Evolutionary conservation across 2,329 filamentous ascomycete genomes (phyloP), one percentile per base, ranked within the genome.

Genomic region (Trichoderma asperellum): DNA sequence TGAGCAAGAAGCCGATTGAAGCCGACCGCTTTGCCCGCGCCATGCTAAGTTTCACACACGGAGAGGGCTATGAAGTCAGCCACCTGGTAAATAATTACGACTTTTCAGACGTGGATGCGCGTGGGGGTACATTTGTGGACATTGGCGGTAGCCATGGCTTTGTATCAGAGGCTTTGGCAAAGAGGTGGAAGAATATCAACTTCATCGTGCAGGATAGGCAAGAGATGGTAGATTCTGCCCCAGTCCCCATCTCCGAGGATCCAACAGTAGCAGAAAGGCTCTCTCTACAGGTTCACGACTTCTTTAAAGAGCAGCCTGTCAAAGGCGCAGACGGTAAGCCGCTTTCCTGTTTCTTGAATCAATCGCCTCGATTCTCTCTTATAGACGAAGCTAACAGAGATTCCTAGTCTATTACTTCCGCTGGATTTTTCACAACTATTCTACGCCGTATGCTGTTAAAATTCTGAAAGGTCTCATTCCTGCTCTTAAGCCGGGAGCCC

Each of bases 361-460:
- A 10, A 2, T 16, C 55, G 21, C 16, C 6, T 27, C 8, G n/a
- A 43, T 43, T n/a, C 27, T 10, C 12, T 3, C 3, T 29, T 21
- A 10, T 1, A 14, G 52, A 34, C 10, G 11, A 4, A 43, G 34
- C 58, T 5, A 4, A 49, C 21, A 63, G 10, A 24, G 53, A 40
- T 47, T 8, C 10, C 21, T 61, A 83, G 80, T 88, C 21, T 90
- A 89, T 77, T 82, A 86, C 73, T 84, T 89, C 76, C 84, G 86
- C 59, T 85, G 84, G 82, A 88, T 90, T 71, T 77, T 90, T 8
- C 87, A 90, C 75, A 88, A 90, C 77, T 88, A 87, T 79, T 84
- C 86, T 0, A 87, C 87, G 16, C 81, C 82, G 2, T 85, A 87
- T 67, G 82, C 83, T 4, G 74, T 84, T 56, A 79, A 80, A 56